phyloP scores from a whole-genome alignment of 2,329 filamentous ascomycete genomes.

The Scedosporium dehoogii region DNA sequence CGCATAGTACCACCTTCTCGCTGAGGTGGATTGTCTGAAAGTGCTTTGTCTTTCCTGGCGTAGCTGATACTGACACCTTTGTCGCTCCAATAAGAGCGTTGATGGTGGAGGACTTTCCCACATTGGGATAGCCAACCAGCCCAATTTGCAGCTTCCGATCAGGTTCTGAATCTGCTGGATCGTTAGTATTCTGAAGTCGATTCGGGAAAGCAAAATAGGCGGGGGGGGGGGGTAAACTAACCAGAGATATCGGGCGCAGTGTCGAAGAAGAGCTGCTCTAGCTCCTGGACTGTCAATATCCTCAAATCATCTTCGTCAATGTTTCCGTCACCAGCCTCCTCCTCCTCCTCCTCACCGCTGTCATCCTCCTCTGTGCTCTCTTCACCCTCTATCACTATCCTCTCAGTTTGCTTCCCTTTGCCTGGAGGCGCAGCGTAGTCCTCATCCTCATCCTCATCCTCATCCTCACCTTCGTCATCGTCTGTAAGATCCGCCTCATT shows the following conservation, averaged over 20 bases:
- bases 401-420: conserved; percentile 12
- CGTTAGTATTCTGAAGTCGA: conserved; percentile 9
- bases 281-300: conserved; percentile 85
- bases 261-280: conserved; percentile 78
- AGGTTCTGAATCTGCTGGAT: conserved; percentile 22
- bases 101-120: conserved; percentile 98
- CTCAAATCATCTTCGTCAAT: conserved; percentile 52
- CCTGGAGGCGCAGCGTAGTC: conserved; percentile 11
- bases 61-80: conserved; percentile 96
- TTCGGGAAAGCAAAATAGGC: not conserved
- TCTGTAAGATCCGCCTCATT: conserved; percentile 49
- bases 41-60: conserved; percentile 97
- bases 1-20: conserved; percentile 81
- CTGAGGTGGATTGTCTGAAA: conserved; percentile 97
- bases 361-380: conserved; percentile 25
- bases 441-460: conserved; percentile 18
- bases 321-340: conserved; percentile 21
- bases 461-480: conserved; percentile 13
- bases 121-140: conserved; percentile 94
- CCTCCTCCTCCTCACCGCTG: conserved; percentile 17
- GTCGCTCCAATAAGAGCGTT: conserved; percentile 97
- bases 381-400: conserved; percentile 24
- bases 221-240: conserved; percentile 21
- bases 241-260: conserved; percentile 49
- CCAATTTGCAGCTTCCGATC: conserved; percentile 74